Base-by-base conservation (phyloP, 148 eudicot species). In the Mesembryanthemum crystallinum region DNA sequence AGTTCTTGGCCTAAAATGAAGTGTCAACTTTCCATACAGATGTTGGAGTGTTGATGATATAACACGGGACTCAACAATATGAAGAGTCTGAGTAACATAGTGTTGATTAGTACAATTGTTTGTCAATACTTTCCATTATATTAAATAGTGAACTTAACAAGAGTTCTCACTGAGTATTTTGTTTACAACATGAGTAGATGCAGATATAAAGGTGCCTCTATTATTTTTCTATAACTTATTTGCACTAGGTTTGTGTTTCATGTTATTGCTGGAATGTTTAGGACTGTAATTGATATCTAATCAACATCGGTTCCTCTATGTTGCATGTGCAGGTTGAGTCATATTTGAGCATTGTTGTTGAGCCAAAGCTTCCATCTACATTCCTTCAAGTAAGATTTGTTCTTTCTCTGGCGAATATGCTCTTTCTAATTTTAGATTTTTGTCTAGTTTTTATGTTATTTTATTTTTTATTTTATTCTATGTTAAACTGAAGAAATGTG, bases 291-390 rank as follows among this genome's bases (percentile, higher is more conserved):
- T 25, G 69, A n/a, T 42, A 55, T 45, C 61, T 81, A 25, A 58
- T 64, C 45, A 62, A 27, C 61, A 30, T 35, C 29, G 14, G 3
- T 63, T 8, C 63, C 23, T 73, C 23, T 39, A 33, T 42, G 24
- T 45, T 79, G 83, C 29, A 15, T 27, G 58, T 27, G 32, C 89
- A 91, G 97, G 97, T 91, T 78, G 97, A 86, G 77, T 91, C 97
- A 17, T 91, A 91, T 73, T 79, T 91, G 84, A 83, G 78, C 37
- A 84, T 91, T 35, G 77, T 89, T 76, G 97, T 85, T 74, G 93
- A 86, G 80, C 97, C 93, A 45, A 91, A 91, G 80, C 89, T 91
- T 68, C 93, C 97, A 61, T 91, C 97, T 73, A 84, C 86, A 68
- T 91, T 91, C 82, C 90, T 91, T 58, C 97, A 89, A 82, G 97